phyloP scores from a whole-genome alignment of 768 basidiomycete genomes.

The Phlebiopsis flavidoalba region DNA sequence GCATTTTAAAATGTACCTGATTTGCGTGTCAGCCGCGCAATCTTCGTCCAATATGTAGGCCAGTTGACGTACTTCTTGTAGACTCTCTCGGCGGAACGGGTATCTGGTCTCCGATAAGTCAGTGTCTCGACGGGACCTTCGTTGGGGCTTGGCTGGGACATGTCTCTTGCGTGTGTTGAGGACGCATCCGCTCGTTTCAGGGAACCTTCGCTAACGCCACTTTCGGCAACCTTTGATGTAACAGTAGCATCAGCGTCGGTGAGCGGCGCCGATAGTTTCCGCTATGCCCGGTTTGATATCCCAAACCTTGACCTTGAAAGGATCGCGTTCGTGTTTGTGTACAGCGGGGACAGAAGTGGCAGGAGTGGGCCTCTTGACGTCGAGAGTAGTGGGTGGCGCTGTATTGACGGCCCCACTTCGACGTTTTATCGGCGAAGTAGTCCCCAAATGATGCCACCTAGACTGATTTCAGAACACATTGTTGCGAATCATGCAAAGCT shows the following conservation, averaged over 20 bases:
- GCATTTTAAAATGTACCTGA: conserved; percentile 60
- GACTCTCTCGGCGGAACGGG: conserved; percentile 61
- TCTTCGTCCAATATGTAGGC: not conserved
- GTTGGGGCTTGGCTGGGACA: conserved; percentile 18
- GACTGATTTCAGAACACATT: not conserved
- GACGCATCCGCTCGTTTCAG: conserved; percentile 15
- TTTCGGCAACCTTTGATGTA: not conserved
- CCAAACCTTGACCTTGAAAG: conserved; percentile 11
- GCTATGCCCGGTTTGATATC: conserved; percentile 5
- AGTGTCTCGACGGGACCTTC: conserved; percentile 50
- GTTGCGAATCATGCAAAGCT: not conserved
- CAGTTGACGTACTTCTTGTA: conserved; percentile 53
- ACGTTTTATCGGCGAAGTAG: conserved; percentile 55
- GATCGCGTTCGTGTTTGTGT: conserved; percentile 4
- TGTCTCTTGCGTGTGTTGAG: conserved; percentile 20
- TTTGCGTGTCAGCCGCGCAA: not conserved
- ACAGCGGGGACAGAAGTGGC: conserved; percentile 11
- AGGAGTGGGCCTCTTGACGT: conserved; percentile 16
- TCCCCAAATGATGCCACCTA: conserved; percentile 69
- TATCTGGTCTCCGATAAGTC: conserved; percentile 64
- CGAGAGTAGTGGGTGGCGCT: not conserved
- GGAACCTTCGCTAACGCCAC: not conserved
- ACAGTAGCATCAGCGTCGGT: not conserved
- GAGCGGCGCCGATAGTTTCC: not conserved
- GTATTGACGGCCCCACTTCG: not conserved